A percentile compares a stretch with the other conserved stretches of the same genome.
phyloP scores from a whole-genome alignment of 495 filamentous ascomycete genomes.

The Tuber melanosporum region DNA sequence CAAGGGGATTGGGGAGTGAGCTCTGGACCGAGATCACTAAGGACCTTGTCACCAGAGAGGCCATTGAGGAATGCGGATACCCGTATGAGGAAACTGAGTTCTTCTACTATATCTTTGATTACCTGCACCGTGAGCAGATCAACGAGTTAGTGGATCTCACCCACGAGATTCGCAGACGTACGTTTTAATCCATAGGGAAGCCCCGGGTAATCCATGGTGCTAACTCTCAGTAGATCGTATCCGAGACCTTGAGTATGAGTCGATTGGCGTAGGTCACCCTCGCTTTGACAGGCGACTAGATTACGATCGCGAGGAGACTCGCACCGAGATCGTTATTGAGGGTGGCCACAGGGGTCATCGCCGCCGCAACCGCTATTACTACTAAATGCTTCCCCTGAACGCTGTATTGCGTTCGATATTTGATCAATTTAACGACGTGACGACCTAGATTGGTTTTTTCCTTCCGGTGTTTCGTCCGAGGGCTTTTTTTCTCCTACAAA shows the following conservation, averaged over 20 bases:
- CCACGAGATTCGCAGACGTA: conserved; percentile 73
- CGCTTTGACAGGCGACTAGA: conserved; percentile 41
- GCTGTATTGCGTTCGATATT: not conserved
- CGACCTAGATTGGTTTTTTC: conserved; percentile 32
- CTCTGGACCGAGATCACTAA: conserved; percentile 98
- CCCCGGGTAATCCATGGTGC: conserved; percentile 22
- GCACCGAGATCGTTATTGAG: conserved; percentile 41
- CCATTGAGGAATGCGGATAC: conserved; percentile 76
- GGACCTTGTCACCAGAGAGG: conserved; percentile 79
- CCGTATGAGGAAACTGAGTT: conserved; percentile 84
- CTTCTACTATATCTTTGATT: conserved; percentile 90
- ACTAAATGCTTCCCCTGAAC: conserved; percentile 20
- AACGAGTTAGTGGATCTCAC: conserved; percentile 72
- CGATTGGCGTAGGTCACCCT: conserved; percentile 40
- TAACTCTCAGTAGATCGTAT: conserved; percentile 52
- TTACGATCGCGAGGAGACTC: conserved; percentile 42
- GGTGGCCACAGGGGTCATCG: not conserved
- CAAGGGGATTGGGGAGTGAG: conserved; percentile 53
- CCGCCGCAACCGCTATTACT: conserved; percentile 37
- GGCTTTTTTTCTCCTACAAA: conserved; percentile 21
- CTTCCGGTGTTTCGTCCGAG: conserved; percentile 32
- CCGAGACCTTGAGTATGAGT: conserved; percentile 73
- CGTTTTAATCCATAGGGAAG: conserved; percentile 32
- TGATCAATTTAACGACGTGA: conserved; percentile 26
- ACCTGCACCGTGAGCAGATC: conserved; percentile 80